Evolutionary conservation across 768 basidiomycete species (phyloP), one percentile per base, ranked within the genome.

Genomic region (Leccinum sublutescens): DNA sequence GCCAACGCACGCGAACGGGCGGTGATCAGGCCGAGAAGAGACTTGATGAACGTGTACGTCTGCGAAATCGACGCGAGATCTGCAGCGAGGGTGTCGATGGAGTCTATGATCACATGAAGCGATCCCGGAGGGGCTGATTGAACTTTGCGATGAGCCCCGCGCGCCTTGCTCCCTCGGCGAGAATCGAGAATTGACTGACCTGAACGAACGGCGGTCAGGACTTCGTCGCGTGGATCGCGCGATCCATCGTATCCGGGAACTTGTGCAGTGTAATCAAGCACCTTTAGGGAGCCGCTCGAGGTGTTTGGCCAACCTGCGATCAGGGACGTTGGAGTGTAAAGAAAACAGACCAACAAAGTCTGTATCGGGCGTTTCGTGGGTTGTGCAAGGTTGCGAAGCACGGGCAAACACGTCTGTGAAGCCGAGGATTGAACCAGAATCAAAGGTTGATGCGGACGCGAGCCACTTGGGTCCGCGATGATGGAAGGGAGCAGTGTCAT

Each of bases 71-170:
- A 85, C 11, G 77, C 80, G 23, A 83, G 67, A 66, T 92, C 88
- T 10, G 81, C 76, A 5, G 79, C 68, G 23, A 93, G 72, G 4
- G 84, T 87, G 64, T 91, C 87, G 17, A 85, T 72, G 19, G 89
- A 89, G 70, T 94, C 93, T 36, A 94, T 78, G 54, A 89, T 70
- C 23, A 91, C 80, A 61, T 79, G 81, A 29, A 89, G 58, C n/a
- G 86, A 77, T 31, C 79, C 78, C 31, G 76, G 43, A 31, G 78
- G 64, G 50, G 72, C 81, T 81, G 68, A 0, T 27, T 27, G 8
- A 43, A 43, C 10, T 53, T 50, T 3, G 58, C 51, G 55, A 54
- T 64, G 53, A 66, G 62, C 40, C 38, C 38, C 31, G 9, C 27
- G 12, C 14, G 15, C 17, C n/a, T 52, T 1, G 8, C 47, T 27